Conservation (phyloP, 225 moss, liverwort and hornwort genomes). For the Polytrichum commune region DNA sequence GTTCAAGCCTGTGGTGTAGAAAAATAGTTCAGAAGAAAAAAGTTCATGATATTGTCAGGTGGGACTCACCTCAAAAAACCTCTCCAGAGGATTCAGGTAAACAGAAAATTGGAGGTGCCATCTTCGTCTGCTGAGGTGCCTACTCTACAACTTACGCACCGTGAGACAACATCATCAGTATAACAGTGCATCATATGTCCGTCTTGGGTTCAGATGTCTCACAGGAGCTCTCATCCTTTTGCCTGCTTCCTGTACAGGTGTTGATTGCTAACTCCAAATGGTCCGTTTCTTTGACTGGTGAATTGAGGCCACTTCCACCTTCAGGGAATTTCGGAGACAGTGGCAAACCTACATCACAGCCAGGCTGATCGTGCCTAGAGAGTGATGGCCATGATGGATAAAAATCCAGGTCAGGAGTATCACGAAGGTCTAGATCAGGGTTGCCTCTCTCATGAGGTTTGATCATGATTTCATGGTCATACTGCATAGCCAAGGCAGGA, state of each 20-base stretch:
- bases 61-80: not conserved
- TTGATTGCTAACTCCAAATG: not conserved
- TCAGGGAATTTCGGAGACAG: constrained; percentile 11
- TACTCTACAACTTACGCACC: not conserved
- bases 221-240: constrained; percentile 41
- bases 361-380: constrained; percentile 7
- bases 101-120: not conserved
- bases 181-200: not conserved
- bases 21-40: constrained; percentile 5
- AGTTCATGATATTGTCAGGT: not conserved
- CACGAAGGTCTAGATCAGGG: not conserved
- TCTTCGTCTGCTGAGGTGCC: not conserved
- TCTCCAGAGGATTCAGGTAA: not conserved
- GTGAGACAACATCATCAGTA: not conserved
- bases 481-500: constrained; percentile 49
- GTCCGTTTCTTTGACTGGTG: not conserved
- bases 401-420: not conserved
- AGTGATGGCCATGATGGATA: constrained; percentile 7
- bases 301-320: constrained; percentile 11
- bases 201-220: constrained; percentile 43
- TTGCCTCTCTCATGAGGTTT: constrained; percentile 27
- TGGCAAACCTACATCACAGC: constrained; percentile 12
- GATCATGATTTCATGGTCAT: constrained; percentile 37
- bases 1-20: constrained; percentile 10
- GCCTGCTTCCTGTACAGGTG: constrained; percentile 13